Conservation (phyloP, 176 grass and related monocot species). For the Carex scoparia region DNA sequence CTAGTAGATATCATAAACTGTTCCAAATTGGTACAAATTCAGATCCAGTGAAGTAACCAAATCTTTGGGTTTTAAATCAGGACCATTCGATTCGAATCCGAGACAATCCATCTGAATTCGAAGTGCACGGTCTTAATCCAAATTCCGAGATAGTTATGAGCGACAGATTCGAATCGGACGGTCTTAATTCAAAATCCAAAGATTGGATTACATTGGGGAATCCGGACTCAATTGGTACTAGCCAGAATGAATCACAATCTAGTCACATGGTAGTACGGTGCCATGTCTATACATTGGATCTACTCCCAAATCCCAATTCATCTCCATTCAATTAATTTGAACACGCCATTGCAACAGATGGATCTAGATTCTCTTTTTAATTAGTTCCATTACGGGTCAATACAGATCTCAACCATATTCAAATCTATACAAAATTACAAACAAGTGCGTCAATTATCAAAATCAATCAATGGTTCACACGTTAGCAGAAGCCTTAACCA, state of each 20-base stretch:
- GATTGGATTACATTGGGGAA: too few relatives aligned
- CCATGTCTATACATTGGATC: constrained; percentile 3
- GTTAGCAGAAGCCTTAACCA: neutral
- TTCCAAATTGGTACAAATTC: neutral
- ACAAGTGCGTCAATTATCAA: neutral
- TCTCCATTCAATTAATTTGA: constrained; percentile 15
- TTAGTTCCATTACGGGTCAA: constrained; percentile 13
- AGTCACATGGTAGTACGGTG: neutral
- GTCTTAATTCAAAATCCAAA: too few relatives aligned
- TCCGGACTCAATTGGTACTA: neutral
- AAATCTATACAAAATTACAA: constrained; percentile 14
- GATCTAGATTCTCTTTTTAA: constrained; percentile 22
- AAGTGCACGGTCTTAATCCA: too few relatives aligned
- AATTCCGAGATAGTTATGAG: too few relatives aligned
- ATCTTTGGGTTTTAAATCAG: too few relatives aligned
- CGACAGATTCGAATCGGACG: too few relatives aligned
- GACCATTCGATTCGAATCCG: too few relatives aligned
- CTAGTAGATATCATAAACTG: neutral
- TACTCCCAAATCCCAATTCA: neutral
- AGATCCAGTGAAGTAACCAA: too few relatives aligned
- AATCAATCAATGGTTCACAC: constrained; percentile 11
- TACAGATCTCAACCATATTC: constrained; percentile 17
- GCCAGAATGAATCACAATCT: neutral
- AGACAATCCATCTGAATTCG: too few relatives aligned
- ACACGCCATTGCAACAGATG: constrained; percentile 5